Base-by-base conservation (phyloP, 805 yeast genomes). In the Wickerhamiella spandovensis region DNA sequence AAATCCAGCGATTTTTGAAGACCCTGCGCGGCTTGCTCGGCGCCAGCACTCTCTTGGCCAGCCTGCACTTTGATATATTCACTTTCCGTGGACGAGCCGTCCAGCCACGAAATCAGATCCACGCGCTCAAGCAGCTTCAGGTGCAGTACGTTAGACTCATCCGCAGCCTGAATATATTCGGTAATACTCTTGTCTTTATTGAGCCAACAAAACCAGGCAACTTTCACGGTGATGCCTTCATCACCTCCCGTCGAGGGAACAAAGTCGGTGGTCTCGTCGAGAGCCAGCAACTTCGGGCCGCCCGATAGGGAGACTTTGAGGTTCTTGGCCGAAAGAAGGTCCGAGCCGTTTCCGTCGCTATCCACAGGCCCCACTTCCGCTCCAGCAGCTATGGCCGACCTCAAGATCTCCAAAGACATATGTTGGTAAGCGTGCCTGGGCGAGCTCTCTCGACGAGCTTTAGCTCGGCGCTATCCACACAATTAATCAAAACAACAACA, bases 121-220 rank as follows among this genome's bases (percentile, higher is more conserved):
- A 87, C 81, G 66, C 94, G 80, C 59, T 87, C 95, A 62, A 85
- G 67, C 61, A 90, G 89, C 51, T 85, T 79, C 62, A 90, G 76
- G 54, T 85, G 85, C 2, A 78, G 72, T 32, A 90, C 73, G 2
- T 76, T 73, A 39, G 74, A 68, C 47, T 73, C 74, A 58, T 78
- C 82, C 55, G 95, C 85, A 38, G 77, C 80, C 10, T 79, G 74
- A 53, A 87, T 75, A 63, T 90, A 89, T 49, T 86, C 95, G 12
- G 95, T 82, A 44, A 88, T 82, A 39, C 81, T 75, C 24, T 84
- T 72, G 49, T 84, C 85, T 52, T 76, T 79, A 55, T 79, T 79
- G 24, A 79, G 55, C 92, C 95, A 90, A 56, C 92, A 83, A 59
- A 84, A 86, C 38, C 77, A 72, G 2, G 84, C 78, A 0, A 84